These are phyloP conservation scores for Trapa incisa DNA, from an alignment of 345 rosid genomes.

Conservation along the genomic window DNA sequence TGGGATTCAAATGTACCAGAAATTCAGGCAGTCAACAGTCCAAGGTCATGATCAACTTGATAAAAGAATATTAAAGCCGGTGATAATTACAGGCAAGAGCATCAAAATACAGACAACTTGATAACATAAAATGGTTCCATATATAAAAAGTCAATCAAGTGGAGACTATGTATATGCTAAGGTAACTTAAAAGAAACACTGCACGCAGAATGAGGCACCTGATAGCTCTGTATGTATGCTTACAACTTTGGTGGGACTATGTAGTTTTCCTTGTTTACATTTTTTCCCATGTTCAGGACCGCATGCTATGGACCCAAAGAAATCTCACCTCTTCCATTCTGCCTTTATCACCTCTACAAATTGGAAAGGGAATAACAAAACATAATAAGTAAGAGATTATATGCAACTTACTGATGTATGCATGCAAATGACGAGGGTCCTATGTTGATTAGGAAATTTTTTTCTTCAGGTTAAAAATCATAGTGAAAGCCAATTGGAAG, in stretches of 20 bases:
- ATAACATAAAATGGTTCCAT: background rate
- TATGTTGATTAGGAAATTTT: too few relatives aligned
- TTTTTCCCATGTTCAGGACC: background rate
- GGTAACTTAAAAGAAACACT: conserved; percentile 2
- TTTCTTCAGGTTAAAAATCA: background rate
- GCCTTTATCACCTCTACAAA: conserved; percentile 49
- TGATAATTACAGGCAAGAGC: background rate
- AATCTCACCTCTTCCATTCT: conserved; percentile 69
- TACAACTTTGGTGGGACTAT: background rate
- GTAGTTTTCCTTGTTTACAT: background rate
- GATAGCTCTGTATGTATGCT: background rate
- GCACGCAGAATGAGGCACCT: background rate
- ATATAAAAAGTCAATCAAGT: background rate
- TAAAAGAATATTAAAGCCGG: background rate
- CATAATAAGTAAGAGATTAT: background rate
- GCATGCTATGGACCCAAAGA: background rate
- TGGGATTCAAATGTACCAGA: background rate
- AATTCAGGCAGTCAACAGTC: background rate
- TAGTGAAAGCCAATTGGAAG: background rate
- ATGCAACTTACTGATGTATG: background rate
- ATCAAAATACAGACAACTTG: background rate
- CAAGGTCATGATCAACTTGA: background rate
- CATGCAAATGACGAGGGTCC: background rate
- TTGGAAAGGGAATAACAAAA: background rate
- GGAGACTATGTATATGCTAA: background rate